phyloP scores from a whole-genome alignment of 2,329 filamentous ascomycete species.

The Cercospora janseana region DNA sequence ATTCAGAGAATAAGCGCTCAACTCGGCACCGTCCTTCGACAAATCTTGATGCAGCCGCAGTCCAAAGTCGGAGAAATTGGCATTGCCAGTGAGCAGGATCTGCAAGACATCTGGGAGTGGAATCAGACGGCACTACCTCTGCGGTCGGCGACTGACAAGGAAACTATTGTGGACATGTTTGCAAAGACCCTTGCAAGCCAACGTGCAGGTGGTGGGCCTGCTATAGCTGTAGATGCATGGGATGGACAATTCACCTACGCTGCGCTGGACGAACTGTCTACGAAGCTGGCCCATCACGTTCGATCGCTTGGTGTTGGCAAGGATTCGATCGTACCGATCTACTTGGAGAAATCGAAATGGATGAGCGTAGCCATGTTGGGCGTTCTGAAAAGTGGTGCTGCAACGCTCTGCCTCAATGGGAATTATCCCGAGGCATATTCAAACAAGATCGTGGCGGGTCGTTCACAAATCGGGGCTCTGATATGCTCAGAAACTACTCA shows the following conservation, averaged over 20 bases:
- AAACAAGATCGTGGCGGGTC: constrained; percentile 26
- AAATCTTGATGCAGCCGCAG: constrained; percentile 16
- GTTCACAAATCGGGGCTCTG: constrained; percentile 1
- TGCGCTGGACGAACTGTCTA: constrained; percentile 26
- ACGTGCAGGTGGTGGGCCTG: constrained; percentile 22
- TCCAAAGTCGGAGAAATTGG: constrained; percentile 10
- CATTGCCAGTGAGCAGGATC: constrained; percentile 17
- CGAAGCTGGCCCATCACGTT: constrained; percentile 9
- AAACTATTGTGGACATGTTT: constrained; percentile 28
- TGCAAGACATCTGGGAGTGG: constrained; percentile 26
- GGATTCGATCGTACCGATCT: constrained; percentile 24
- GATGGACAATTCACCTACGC: constrained; percentile 33
- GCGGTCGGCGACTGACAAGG: constrained; percentile 11
- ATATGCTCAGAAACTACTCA: background rate
- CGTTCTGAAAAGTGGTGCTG: constrained; percentile 36
- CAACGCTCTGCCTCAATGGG: constrained; percentile 33
- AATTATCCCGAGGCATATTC: constrained; percentile 30
- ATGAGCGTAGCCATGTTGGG: constrained; percentile 31
- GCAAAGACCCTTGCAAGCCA: constrained; percentile 18
- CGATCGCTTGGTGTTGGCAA: background rate
- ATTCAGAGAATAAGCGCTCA: constrained; percentile 9
- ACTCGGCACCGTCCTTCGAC: constrained; percentile 13
- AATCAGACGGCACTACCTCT: constrained; percentile 15
- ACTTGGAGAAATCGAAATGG: constrained; percentile 34
- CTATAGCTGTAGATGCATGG: constrained; percentile 31